Evolutionary conservation across 129 eudicot genomes (phyloP).

Genomic region (Kitagawia praeruptora): DNA sequence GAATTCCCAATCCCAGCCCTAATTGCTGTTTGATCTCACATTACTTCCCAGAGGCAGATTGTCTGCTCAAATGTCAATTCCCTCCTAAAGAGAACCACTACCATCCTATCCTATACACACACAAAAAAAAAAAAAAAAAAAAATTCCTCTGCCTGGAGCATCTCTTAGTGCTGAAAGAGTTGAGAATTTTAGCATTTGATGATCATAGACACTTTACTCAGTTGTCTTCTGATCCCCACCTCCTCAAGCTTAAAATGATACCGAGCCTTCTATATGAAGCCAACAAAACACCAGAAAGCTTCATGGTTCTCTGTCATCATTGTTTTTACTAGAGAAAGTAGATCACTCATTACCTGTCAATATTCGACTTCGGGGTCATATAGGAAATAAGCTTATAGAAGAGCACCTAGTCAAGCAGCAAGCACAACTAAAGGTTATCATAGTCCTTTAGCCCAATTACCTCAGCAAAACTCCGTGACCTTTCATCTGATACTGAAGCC

Average conservation of each 20-base stretch:
- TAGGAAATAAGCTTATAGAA: conserved; percentile 74
- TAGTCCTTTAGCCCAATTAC: conserved; percentile 70
- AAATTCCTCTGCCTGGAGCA: too few relatives aligned
- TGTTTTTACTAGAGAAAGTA: conserved; percentile 62
- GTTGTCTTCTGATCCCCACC: too few relatives aligned
- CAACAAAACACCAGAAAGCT: conserved; percentile 88
- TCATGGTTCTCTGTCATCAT: conserved; percentile 54
- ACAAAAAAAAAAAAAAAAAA: too few relatives aligned
- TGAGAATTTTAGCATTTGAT: too few relatives aligned
- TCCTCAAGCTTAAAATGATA: conserved; percentile 78
- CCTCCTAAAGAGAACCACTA: too few relatives aligned
- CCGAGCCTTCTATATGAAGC: conserved; percentile 75
- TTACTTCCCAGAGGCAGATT: conserved; percentile 73
- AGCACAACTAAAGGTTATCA: conserved; percentile 51
- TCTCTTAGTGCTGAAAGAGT: too few relatives aligned
- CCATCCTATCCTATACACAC: too few relatives aligned
- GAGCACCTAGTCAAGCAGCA: conserved; percentile 75
- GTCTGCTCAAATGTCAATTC: too few relatives aligned
- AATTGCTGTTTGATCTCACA: conserved; percentile 77
- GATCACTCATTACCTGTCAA: conserved; percentile 93
- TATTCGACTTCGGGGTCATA: conserved; percentile 78
- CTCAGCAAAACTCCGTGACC: conserved; percentile 45
- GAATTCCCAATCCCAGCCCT: conserved; percentile 63
- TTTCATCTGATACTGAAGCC: too few relatives aligned
- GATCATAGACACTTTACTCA: too few relatives aligned